These are phyloP conservation scores for Solioccasus polychromus DNA, from an alignment of 768 basidiomycete genomes.

Conservation along the genomic window DNA sequence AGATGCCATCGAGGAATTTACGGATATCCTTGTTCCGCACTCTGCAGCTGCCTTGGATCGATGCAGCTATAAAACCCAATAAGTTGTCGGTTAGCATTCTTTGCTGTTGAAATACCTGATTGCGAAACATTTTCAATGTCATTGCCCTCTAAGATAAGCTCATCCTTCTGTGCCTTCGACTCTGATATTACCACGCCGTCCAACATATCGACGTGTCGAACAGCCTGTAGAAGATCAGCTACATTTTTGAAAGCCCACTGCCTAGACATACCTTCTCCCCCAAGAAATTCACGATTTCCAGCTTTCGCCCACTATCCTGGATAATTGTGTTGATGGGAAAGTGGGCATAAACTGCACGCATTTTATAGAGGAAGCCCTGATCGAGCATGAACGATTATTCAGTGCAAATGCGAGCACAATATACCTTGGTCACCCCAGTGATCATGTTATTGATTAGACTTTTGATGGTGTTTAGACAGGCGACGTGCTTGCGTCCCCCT, in stretches of 20 bases:
- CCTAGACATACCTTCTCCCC: conserved; percentile 77
- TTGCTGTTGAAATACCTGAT: conserved; percentile 55
- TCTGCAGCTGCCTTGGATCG: conserved; percentile 93
- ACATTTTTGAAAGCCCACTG: not conserved
- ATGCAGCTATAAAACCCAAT: conserved; percentile 60
- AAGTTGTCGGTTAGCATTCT: not conserved
- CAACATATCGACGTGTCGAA: conserved; percentile 91
- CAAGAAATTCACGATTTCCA: conserved; percentile 95
- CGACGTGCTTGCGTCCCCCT: conserved; percentile 96
- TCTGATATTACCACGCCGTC: conserved; percentile 80
- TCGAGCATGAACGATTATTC: conserved; percentile 5
- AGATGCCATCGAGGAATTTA: conserved; percentile 95
- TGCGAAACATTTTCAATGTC: conserved; percentile 98
- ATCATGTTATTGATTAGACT: conserved; percentile 97
- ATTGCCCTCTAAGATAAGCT: conserved; percentile 90
- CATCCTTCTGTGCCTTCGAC: conserved; percentile 92
- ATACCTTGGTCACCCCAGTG: conserved; percentile 91
- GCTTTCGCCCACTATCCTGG: conserved; percentile 61
- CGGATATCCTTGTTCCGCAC: conserved; percentile 99
- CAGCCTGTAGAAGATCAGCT: conserved; percentile 50
- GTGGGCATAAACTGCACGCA: conserved; percentile 99
- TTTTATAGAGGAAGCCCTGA: conserved; percentile 99
- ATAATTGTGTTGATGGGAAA: conserved; percentile 99
- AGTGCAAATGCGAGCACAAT: conserved; percentile 1
- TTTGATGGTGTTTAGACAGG: conserved; percentile 94